Base-by-base conservation (phyloP, 2,329 filamentous ascomycete species). In the Fusarium siculi region DNA sequence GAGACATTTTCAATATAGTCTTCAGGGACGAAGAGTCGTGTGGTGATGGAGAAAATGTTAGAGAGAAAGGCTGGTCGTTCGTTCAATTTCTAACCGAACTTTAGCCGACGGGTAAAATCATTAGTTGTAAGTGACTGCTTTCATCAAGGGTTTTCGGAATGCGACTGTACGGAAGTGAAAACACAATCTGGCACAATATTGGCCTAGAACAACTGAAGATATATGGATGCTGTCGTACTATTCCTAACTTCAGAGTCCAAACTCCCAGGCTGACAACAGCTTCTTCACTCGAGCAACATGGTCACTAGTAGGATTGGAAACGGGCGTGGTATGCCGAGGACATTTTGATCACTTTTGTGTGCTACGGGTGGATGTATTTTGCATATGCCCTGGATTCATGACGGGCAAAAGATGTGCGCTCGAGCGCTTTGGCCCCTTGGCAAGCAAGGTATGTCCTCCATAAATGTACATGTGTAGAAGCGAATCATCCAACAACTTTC, bases 1-100 rank as follows among this genome's bases (percentile, higher is more conserved):
- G 92, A 53, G 95, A 97, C 96, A 98, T 98, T 46, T 69, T 59
- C 52, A 66, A 53, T 46, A 44, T 28, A 52, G 66, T 32, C 37
- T 34, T 44, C 18, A 50, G n/a, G 42, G 49, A 40, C 42, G n/a
- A 40, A 23, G 30, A 49, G 43, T 53, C 42, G 36, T 34, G 28
- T 60, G 42, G 52, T 49, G 54, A 68, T 43, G 64, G 52, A 63
- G 70, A 70, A 76, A 77, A 75, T 70, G 66, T 54, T 50, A 47
- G 54, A 55, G 59, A 62, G 40, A 55, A 60, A 36, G 23, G 21
- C 28, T 28, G 28, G 46, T 56, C 44, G 36, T 19, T 47, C 30
- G 14, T 40, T n/a, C 25, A 18, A 23, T 21, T 66, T 76, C 73
- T 68, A 64, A 21, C 75, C 75, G 73, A 49, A 5, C 21, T 62